These are phyloP conservation scores for Penicillium thymicola DNA, from an alignment of 2,329 filamentous ascomycete genomes.

Conservation along the genomic window DNA sequence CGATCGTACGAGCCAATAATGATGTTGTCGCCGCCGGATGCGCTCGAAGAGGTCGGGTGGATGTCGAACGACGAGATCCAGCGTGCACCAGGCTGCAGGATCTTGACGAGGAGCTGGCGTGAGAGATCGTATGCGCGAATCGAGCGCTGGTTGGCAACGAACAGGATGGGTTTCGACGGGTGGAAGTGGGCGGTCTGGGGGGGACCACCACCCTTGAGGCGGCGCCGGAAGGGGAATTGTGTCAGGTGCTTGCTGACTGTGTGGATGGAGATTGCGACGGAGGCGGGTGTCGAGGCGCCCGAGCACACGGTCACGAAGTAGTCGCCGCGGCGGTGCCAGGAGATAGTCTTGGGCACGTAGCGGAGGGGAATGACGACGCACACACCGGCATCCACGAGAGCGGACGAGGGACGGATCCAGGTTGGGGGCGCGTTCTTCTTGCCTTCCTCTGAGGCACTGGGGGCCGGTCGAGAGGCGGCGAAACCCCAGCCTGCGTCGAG, in stretches of 20 bases:
- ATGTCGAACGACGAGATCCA: slow-evolving; percentile 95
- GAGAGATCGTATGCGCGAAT: slow-evolving; percentile 94
- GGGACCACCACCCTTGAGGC: slow-evolving; percentile 66
- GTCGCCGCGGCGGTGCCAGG: slow-evolving; percentile 91
- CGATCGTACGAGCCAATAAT: slow-evolving; percentile 94
- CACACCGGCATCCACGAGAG: slow-evolving; percentile 71
- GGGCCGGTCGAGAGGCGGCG: slow-evolving; percentile 59
- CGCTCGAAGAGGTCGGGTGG: slow-evolving; percentile 83
- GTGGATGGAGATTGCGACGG: slow-evolving; percentile 79
- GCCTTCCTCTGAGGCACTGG: slow-evolving; percentile 49
- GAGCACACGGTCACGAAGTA: slow-evolving; percentile 93
- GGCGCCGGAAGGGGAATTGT: slow-evolving; percentile 83
- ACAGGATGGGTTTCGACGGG: slow-evolving; percentile 86
- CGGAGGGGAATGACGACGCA: slow-evolving; percentile 77
- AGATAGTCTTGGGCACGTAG: slow-evolving; percentile 78
- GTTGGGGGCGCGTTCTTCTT: slow-evolving; percentile 74
- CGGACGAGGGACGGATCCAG: slow-evolving; percentile 75
- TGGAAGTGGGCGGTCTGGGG: slow-evolving; percentile 93
- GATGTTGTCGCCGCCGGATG: slow-evolving; percentile 87
- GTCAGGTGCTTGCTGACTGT: slow-evolving; percentile 92
- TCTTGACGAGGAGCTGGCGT: slow-evolving; percentile 86
- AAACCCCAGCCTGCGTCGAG: slow-evolving; percentile 92
- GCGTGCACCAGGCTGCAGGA: slow-evolving; percentile 85
- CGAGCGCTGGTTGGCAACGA: slow-evolving; percentile 89
- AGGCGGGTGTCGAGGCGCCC: slow-evolving; percentile 47